Percentiles rank a stretch among this genome's conserved stretches.
Conservation (phyloP, 1,139 yeast genomes). For the Taiozyma onychis region DNA sequence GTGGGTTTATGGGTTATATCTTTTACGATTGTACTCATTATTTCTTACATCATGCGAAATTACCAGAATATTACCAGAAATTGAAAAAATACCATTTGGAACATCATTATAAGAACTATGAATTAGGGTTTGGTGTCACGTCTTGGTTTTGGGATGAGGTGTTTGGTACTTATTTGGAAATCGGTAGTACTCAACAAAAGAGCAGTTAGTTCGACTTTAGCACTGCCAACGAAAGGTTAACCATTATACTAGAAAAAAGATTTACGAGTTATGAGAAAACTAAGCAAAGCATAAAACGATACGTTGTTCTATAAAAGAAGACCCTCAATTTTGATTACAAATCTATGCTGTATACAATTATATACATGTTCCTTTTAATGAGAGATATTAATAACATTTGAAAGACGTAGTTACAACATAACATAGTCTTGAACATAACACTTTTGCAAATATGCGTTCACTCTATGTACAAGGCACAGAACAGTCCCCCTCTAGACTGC, state of each 20-base stretch:
- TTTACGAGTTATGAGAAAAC: neutral
- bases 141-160: constrained; percentile 90
- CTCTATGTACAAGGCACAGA: neutral
- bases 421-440: neutral
- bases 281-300: neutral
- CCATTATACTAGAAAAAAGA: neutral
- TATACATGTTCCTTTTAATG: neutral
- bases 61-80: constrained; percentile 72
- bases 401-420: neutral
- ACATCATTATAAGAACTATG: constrained; percentile 96
- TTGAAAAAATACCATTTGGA: constrained; percentile 89
- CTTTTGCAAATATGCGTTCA: too few relatives aligned
- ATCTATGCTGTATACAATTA: neutral
- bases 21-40: constrained; percentile 88
- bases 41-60: constrained; percentile 77
- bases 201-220: too few relatives aligned
- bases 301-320: neutral
- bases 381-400: neutral
- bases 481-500: too few relatives aligned
- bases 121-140: constrained; percentile 94
- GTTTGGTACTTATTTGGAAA: constrained; percentile 62
- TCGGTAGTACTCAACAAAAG: constrained; percentile 21
- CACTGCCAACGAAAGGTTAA: too few relatives aligned
- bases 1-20: constrained; percentile 92
- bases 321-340: neutral